A percentile compares a stretch with the other conserved stretches of the same genome.
Evolutionary conservation across 2,329 filamentous ascomycete species (phyloP).

Genomic region (Iodosphaeria phyllophila): DNA sequence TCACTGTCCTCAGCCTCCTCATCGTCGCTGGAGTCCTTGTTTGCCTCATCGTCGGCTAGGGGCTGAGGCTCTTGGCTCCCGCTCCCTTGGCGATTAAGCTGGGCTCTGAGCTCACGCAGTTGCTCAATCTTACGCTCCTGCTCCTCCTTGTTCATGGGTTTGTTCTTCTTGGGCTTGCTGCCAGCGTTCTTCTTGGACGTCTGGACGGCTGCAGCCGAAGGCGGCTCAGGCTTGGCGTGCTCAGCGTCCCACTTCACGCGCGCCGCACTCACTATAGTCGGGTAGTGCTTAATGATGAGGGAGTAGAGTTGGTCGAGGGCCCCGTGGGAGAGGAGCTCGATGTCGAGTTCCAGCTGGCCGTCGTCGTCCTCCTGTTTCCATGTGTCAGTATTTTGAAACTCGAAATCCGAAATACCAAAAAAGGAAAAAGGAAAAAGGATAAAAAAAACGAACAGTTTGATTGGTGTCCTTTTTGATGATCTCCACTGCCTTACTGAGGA

Average conservation of each 20-base stretch:
- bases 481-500: constrained; percentile 63
- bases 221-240: constrained; percentile 3
- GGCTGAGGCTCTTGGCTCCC: too few species aligned
- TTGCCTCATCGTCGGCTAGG: too few species aligned
- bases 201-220: constrained; percentile 6
- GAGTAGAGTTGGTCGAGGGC: constrained; percentile 31
- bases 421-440: constrained; percentile 1
- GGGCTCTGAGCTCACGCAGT: constrained; percentile 39
- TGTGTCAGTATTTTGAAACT: constrained; percentile 3
- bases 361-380: constrained; percentile 32
- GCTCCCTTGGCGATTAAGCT: constrained; percentile 25
- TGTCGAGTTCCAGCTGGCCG: constrained; percentile 40
- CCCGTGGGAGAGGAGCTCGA: constrained; percentile 36
- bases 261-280: constrained; percentile 16
- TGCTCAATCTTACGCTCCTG: constrained; percentile 49
- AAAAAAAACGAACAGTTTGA: constrained; percentile 48
- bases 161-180: constrained; percentile 51
- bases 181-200: constrained; percentile 14
- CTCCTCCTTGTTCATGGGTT: constrained; percentile 57
- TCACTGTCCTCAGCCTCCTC: too few species aligned
- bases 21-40: too few species aligned
- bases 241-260: constrained; percentile 12
- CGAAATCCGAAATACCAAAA: not conserved
- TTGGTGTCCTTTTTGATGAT: constrained; percentile 80
- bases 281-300: constrained; percentile 20